Conservation (phyloP, 2,329 filamentous ascomycete genomes). For the Ramularia endophylla region DNA sequence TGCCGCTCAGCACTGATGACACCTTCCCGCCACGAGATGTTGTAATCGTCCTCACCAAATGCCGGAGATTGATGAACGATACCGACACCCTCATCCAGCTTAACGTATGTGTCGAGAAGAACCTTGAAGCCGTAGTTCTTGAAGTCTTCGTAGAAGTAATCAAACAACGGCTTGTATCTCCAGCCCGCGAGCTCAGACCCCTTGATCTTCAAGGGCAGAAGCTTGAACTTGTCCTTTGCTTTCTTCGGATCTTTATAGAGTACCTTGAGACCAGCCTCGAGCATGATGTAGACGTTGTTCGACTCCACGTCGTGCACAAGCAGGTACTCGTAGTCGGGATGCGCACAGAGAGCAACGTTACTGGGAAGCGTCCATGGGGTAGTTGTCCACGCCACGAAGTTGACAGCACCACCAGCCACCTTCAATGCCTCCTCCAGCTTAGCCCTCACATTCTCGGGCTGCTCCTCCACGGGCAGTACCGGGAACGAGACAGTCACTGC, state of each 20-base stretch:
- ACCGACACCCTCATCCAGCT: conserved; percentile 82
- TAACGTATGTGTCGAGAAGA: conserved; percentile 79
- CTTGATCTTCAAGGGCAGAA: conserved; percentile 65
- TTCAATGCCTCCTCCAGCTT: conserved; percentile 27
- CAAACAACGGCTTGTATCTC: conserved; percentile 83
- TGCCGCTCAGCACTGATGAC: conserved; percentile 69
- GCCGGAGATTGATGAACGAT: conserved; percentile 92
- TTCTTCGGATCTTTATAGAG: conserved; percentile 96
- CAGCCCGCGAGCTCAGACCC: conserved; percentile 82
- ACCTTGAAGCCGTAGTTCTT: conserved; percentile 79
- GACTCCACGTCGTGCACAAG: conserved; percentile 79
- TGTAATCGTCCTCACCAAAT: conserved; percentile 95
- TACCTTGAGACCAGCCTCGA: conserved; percentile 73
- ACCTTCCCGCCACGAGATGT: conserved; percentile 67
- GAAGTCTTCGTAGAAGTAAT: conserved; percentile 86
- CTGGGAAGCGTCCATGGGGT: conserved; percentile 84
- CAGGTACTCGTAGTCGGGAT: conserved; percentile 80
- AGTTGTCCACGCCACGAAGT: conserved; percentile 82
- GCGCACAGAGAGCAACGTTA: conserved; percentile 68
- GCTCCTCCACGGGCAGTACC: conserved; percentile 45
- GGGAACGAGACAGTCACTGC: conserved; percentile 86
- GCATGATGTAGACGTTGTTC: conserved; percentile 75
- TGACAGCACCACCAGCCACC: conserved; percentile 47
- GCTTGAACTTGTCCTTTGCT: conserved; percentile 85
- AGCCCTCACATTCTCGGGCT: conserved; percentile 23